Evolutionary conservation across 2,329 filamentous ascomycete species (phyloP), one percentile per base, ranked within the genome.

Genomic region (Cryphonectria japonica): DNA sequence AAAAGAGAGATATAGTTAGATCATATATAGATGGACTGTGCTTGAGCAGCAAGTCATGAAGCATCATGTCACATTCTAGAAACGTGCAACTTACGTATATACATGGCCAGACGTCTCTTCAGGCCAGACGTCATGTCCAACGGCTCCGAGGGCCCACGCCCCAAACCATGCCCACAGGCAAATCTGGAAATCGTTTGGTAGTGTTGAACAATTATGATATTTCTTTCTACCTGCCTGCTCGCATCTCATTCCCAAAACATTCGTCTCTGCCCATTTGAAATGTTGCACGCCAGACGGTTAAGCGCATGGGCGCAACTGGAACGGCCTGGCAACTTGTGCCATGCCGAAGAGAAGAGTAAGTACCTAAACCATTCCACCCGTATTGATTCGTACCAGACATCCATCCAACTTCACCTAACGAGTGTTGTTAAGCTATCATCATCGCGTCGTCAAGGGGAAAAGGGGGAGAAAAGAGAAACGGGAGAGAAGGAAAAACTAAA

Each of bases 271-370:
- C 13, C 63, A 46, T 50, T 22, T 37, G 41, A 39, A 34, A 43
- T 32, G 61, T 65, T 65, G 43, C 43, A 19, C 41, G 43, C 63
- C 39, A 52, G 29, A 34, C 41, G 43, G 41, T 65, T 65, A 43
- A 65, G 63, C 63, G 43, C 63, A 29, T 52, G 43, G 46, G 63
- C 63, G 29, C 41, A 52, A 65, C 63, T 39, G 37, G 9, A 65
- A 65, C 41, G 43, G 26, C 43, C 41, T 50, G 61, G n/a, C 61
- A 46, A 64, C 19, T 65, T 34, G 43, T 29, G 63, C 59, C 59
- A 11, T 65, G 63, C 63, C 63, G 9, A n/a, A 50, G 8, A 32
- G 63, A 65, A 65, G 16, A 65, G 26, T 46, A 65, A 34, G 0
- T 26, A 50, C 7, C 46, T 11, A 50, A 14, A 6, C 62, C n/a